These are phyloP conservation scores for Sarocladiaceae sp. DNA, from an alignment of 2,329 filamentous ascomycete species.

Conservation along the genomic window DNA sequence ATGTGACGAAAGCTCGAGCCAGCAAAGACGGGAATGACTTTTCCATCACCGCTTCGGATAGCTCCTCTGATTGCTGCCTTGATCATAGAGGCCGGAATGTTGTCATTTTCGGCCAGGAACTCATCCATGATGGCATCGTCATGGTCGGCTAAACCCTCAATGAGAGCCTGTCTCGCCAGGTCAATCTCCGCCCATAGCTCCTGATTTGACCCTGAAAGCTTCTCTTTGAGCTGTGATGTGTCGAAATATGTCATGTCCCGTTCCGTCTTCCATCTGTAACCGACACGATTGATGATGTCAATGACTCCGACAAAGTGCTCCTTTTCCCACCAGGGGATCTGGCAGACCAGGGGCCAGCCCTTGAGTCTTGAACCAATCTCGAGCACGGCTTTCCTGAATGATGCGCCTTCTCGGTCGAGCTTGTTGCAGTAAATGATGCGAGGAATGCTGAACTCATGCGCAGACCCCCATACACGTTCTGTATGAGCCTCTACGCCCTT, in stretches of 20 bases:
- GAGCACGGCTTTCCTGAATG: constrained; percentile 78
- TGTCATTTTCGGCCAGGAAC: constrained; percentile 73
- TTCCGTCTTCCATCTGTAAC: constrained; percentile 63
- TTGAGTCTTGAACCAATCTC: constrained; percentile 77
- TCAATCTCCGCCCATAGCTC: constrained; percentile 64
- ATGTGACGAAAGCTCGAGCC: constrained; percentile 93
- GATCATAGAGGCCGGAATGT: constrained; percentile 66
- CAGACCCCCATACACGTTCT: constrained; percentile 92
- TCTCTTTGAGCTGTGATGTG: constrained; percentile 25
- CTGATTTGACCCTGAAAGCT: constrained; percentile 41
- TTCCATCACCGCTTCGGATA: constrained; percentile 63
- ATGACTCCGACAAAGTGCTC: constrained; percentile 79
- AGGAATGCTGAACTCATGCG: constrained; percentile 80
- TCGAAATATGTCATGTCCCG: constrained; percentile 32
- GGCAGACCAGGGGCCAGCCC: constrained; percentile 86
- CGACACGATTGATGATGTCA: constrained; percentile 73
- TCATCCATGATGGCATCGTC: constrained; percentile 83
- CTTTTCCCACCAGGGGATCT: constrained; percentile 91
- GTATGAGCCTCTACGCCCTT: constrained; percentile 96
- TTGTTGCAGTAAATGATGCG: constrained; percentile 76
- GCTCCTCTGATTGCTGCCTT: constrained; percentile 70
- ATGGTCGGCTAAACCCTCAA: constrained; percentile 83
- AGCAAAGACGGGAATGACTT: constrained; percentile 81
- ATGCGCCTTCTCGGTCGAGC: constrained; percentile 71
- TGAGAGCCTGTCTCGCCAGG: constrained; percentile 68